phyloP scores from a whole-genome alignment of 176 grass and related monocot genomes.

The Zoysia japonica region DNA sequence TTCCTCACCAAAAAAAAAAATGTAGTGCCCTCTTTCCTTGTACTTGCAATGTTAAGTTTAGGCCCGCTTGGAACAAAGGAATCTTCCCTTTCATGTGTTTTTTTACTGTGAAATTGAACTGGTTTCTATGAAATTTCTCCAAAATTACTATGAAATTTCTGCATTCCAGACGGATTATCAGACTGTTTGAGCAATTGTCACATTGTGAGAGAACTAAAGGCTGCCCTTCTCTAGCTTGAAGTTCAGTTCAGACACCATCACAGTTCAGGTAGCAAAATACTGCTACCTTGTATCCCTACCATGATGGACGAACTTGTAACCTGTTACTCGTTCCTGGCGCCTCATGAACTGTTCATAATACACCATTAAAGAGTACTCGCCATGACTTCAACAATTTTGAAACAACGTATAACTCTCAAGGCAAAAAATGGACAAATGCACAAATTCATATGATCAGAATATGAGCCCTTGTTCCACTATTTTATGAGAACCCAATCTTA shows the following conservation, averaged over 20 bases:
- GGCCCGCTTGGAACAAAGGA: no score
- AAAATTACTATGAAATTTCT: no score
- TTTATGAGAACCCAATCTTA: neutral
- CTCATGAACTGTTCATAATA: neutral
- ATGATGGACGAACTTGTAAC: neutral
- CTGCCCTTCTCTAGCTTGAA: neutral
- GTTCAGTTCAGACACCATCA: neutral
- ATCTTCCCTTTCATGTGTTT: no score
- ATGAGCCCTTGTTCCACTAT: constrained; percentile 8
- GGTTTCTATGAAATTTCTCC: no score
- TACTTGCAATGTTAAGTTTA: no score
- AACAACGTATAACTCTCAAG: neutral
- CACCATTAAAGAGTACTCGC: neutral
- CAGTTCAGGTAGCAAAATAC: neutral
- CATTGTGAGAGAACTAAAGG: neutral
- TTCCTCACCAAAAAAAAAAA: no score
- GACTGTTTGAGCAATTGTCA: neutral
- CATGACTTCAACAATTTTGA: neutral
- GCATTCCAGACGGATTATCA: no score
- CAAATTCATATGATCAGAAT: neutral
- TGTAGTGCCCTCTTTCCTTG: no score
- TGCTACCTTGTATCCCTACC: neutral
- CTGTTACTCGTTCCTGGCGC: neutral
- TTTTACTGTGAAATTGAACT: no score
- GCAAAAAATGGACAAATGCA: neutral